Evolutionary conservation across 2,329 filamentous ascomycete genomes (phyloP).

Genomic region (Dactylellina drechsleri): DNA sequence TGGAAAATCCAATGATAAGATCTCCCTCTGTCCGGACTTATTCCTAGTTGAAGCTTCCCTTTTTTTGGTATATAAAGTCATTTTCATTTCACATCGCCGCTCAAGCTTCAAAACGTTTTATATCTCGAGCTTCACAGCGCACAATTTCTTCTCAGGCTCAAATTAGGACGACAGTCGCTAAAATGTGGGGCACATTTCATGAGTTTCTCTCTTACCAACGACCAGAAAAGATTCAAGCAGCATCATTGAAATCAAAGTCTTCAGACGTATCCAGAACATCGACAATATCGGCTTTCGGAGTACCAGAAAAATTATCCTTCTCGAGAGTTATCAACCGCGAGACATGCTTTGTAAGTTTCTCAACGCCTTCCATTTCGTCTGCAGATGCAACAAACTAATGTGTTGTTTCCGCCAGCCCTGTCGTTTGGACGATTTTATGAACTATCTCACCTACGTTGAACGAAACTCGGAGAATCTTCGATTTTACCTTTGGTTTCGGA

Average conservation of each 20-base stretch:
- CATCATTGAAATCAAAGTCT: constrained; percentile 27
- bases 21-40: no score
- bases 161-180: background rate
- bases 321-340: constrained; percentile 79
- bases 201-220: constrained; percentile 49
- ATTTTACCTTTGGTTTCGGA: constrained; percentile 75
- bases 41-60: no score
- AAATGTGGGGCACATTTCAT: constrained; percentile 24
- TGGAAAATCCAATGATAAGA: no score
- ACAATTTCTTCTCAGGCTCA: no score
- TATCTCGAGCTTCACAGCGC: no score
- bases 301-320: constrained; percentile 77
- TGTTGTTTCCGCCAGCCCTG: constrained; percentile 69
- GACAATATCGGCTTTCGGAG: constrained; percentile 62
- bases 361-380: background rate
- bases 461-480: constrained; percentile 82
- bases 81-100: no score
- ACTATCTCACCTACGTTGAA: constrained; percentile 83
- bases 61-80: no score
- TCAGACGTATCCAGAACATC: constrained; percentile 56
- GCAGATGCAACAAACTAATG: constrained; percentile 18
- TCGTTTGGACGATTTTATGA: constrained; percentile 83
- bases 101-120: no score
- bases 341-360: constrained; percentile 75
- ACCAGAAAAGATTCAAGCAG: constrained; percentile 28